These are phyloP conservation scores for Pythium vanterpoolii DNA, from an alignment of 352 stramenopile genomes.

Conservation along the genomic window DNA sequence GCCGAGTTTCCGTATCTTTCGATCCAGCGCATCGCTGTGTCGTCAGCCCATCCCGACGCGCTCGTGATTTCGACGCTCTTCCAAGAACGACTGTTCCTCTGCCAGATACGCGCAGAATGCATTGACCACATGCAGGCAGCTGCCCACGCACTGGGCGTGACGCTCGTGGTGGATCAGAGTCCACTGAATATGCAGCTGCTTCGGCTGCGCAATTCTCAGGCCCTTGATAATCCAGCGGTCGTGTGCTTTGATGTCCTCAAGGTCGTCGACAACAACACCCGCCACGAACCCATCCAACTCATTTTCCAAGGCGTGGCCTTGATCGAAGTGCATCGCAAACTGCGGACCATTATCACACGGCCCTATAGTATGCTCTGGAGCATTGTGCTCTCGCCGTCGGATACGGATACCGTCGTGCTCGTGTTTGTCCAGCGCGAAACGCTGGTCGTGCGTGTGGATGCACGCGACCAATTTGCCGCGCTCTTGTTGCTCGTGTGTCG, in stretches of 20 bases:
- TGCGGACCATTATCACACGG: conserved; percentile 52
- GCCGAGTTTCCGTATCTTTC: conserved; percentile 51
- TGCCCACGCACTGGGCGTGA: conserved; percentile 39
- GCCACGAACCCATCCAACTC: conserved; percentile 56
- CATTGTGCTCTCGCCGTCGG: conserved; percentile 54
- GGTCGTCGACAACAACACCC: conserved; percentile 31
- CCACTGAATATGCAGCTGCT: conserved; percentile 49
- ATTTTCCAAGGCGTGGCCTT: conserved; percentile 57
- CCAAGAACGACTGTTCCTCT: conserved; percentile 69
- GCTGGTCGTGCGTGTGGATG: conserved; percentile 49
- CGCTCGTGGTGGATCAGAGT: conserved; percentile 35
- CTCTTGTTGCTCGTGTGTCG: conserved; percentile 58
- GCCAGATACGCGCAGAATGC: conserved; percentile 52
- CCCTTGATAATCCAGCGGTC: conserved; percentile 50
- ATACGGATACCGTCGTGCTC: conserved; percentile 51
- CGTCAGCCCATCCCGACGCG: conserved; percentile 41
- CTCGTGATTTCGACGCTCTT: conserved; percentile 61
- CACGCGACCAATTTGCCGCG: conserved; percentile 61
- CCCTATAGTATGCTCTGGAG: conserved; percentile 48
- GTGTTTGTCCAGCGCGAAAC: conserved; percentile 64
- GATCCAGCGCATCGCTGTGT: conserved; percentile 44
- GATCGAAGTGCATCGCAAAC: conserved; percentile 62
- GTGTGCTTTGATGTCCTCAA: conserved; percentile 72
- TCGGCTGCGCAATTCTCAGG: conserved; percentile 51
- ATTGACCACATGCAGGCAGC: conserved; percentile 52